These are phyloP conservation scores for Neurospora sp. DNA, from an alignment of 495 filamentous ascomycete genomes.

Conservation along the genomic window DNA sequence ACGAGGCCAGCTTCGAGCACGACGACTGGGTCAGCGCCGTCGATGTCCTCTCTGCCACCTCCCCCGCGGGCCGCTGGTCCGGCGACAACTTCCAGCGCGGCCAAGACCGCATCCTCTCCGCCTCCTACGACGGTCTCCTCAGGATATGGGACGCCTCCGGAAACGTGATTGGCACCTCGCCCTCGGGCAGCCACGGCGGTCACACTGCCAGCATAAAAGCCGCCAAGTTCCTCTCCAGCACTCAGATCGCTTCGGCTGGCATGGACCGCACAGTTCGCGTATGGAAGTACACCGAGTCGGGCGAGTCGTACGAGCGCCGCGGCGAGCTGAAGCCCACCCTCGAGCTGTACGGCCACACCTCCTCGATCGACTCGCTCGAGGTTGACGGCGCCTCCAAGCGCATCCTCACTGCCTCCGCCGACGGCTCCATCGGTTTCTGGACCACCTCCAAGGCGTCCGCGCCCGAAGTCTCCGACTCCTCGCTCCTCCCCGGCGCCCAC, in stretches of 20 bases:
- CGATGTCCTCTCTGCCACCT: conserved; percentile 66
- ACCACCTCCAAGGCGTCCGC: conserved; percentile 60
- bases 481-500: conserved; percentile 50
- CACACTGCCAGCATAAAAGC: conserved; percentile 68
- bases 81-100: conserved; percentile 31
- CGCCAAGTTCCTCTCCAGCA: conserved; percentile 67
- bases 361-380: conserved; percentile 61
- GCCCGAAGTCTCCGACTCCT: conserved; percentile 52
- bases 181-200: conserved; percentile 50
- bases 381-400: conserved; percentile 65
- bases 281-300: conserved; percentile 71
- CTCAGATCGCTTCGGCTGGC: conserved; percentile 66
- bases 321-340: conserved; percentile 62
- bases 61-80: conserved; percentile 48
- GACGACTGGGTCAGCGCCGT: conserved; percentile 94
- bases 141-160: conserved; percentile 84
- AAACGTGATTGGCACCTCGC: conserved; percentile 61
- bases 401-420: conserved; percentile 72
- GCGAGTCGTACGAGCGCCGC: conserved; percentile 49
- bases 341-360: conserved; percentile 79
- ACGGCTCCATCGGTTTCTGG: conserved; percentile 79
- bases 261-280: conserved; percentile 74
- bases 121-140: conserved; percentile 78
- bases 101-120: conserved; percentile 63
- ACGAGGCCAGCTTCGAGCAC: conserved; percentile 82